Evolutionary conservation across 176 grass and related monocot genomes (phyloP), one percentile per base, ranked within the genome.

Genomic region (Poa pratensis): DNA sequence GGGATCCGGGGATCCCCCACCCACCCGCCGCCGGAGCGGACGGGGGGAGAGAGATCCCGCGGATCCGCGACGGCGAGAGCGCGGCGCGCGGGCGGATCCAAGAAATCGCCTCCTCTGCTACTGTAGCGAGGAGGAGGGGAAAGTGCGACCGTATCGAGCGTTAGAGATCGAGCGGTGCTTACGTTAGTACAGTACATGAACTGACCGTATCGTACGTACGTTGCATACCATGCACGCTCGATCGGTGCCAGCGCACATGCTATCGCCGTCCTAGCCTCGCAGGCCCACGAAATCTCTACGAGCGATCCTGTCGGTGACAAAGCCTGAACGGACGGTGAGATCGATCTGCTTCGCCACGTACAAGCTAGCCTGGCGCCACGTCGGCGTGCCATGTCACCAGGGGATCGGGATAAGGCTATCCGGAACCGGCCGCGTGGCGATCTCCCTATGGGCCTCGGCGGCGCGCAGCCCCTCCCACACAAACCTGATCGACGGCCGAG

Each of bases 401-500:
- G 15, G 19, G 52, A 68, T 61, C 26, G 81, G 81, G 96, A 94
- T 95, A 95, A 92, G 73, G 45, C 95, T 92, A 98, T 98, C 96
- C 81, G 32, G 52, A 90, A 76, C 6, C 12, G 17, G 77, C 85
- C 80, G 90, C 87, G 66, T 81, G 96, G 84, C 93, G 34, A 4
- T 32, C 32, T 69, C 73, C 87, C 71, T 74, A 69, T 89, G 90
- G 92, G 10, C 83, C 12, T 68, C 9, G 50, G 1, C 84, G 58
- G 73, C 9, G 73, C 58, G 39, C 55, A 45, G 35, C 40, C 54
- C 3, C 49, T 37, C 26, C 73, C 82, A 80, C 30, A 49, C 79
- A 64, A 62, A 89, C 87, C 78, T 54, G 61, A 70, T 24, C 45
- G 30, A 68, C 90, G 76, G 60, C 42, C 40, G 1, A 6, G 4